A percentile compares a stretch with the other conserved stretches of the same genome.
These are phyloP conservation scores for Boletus huronensis DNA, from an alignment of 768 basidiomycete species.

Conservation along the genomic window DNA sequence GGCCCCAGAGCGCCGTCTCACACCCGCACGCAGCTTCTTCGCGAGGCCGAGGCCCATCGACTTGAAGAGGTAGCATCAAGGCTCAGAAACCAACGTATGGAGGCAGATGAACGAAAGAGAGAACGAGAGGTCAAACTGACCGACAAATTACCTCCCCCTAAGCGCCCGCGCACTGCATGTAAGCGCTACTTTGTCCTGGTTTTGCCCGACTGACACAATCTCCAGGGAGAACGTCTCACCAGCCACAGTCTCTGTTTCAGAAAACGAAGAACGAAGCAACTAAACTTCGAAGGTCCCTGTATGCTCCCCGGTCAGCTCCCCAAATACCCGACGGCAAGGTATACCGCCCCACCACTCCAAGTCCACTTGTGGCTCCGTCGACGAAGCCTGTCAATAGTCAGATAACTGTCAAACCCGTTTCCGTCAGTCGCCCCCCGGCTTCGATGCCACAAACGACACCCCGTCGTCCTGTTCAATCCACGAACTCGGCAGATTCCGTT, in stretches of 20 bases:
- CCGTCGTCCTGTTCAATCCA: conserved; percentile 35
- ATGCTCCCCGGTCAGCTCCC: conserved; percentile 49
- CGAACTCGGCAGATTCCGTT: conserved; percentile 6
- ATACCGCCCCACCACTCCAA: conserved; percentile 35
- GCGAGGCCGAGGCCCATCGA: conserved; percentile 57
- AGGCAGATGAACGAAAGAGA: conserved; percentile 72
- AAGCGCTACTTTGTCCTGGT: conserved; percentile 24
- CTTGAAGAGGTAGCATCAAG: conserved; percentile 60
- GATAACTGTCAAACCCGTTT: conserved; percentile 51
- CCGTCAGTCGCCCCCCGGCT: conserved; percentile 35
- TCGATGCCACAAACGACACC: conserved; percentile 9
- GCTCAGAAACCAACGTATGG: conserved; percentile 62
- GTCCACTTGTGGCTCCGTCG: conserved; percentile 35
- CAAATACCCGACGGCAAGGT: conserved; percentile 47
- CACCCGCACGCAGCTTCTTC: conserved; percentile 42
- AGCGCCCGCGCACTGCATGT: conserved; percentile 61
- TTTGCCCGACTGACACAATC: conserved; percentile 12
- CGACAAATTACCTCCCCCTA: conserved; percentile 61
- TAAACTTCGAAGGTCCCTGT: conserved; percentile 61
- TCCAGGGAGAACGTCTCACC: conserved; percentile 38
- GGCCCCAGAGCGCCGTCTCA: background rate
- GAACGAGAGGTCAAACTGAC: conserved; percentile 75
- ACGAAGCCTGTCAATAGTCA: conserved; percentile 32
- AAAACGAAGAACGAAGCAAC: conserved; percentile 71
- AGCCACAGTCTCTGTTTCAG: conserved; percentile 71